Evolutionary conservation across 164 flowering plant species (phyloP).

Genomic region (Stephania cephalantha): DNA sequence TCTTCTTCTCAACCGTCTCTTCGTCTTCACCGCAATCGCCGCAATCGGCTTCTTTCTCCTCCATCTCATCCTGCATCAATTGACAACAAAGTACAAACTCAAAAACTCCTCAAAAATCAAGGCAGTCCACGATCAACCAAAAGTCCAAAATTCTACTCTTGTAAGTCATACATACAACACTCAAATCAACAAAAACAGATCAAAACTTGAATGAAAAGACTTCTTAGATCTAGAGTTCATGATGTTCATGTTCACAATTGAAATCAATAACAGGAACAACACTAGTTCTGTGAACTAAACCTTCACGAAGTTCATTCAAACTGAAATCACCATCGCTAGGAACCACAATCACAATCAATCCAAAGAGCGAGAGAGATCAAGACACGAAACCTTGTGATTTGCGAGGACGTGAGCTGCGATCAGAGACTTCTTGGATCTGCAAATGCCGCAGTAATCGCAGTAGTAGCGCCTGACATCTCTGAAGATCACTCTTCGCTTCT

Average conservation of each 20-base stretch:
- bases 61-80: constrained; percentile 32
- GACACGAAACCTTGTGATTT: constrained; percentile 18
- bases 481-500: not conserved
- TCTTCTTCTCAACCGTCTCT: constrained; percentile 13
- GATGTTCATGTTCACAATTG: too few species aligned
- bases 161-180: not conserved
- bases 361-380: not conserved
- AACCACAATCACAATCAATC: not conserved
- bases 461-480: constrained; percentile 24
- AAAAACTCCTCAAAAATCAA: not conserved
- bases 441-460: constrained; percentile 25
- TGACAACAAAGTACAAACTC: not conserved
- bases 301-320: too few species aligned
- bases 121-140: not conserved
- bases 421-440: constrained; percentile 27
- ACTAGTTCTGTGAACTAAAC: too few species aligned
- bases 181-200: not conserved
- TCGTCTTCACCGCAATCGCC: constrained; percentile 15
- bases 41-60: constrained; percentile 11
- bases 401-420: constrained; percentile 16
- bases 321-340: not conserved
- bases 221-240: not conserved
- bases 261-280: too few species aligned
- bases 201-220: not conserved
- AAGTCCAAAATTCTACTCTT: not conserved